Conservation (phyloP, 352 stramenopile genomes). For the Pythium utonaiense region DNA sequence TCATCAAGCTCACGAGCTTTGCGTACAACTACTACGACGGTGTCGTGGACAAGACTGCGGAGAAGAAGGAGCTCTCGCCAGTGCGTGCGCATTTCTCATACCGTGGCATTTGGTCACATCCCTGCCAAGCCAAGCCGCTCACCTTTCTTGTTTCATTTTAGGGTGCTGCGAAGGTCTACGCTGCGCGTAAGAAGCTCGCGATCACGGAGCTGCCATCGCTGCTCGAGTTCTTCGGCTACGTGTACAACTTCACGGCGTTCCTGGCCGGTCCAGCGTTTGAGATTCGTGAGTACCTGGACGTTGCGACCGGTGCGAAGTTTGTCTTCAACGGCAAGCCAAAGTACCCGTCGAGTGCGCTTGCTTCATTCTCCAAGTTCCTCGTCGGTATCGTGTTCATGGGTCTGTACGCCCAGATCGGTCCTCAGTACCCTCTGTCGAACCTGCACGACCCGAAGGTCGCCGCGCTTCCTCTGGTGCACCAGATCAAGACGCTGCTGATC, state of each 20-base stretch:
- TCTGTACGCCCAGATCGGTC: slow-evolving; percentile 55
- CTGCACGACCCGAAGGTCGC: slow-evolving; percentile 14
- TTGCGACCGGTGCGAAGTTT: slow-evolving; percentile 51
- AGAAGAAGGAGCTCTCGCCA: slow-evolving; percentile 28
- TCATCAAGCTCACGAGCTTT: slow-evolving; percentile 97
- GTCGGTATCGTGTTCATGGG: slow-evolving; percentile 66
- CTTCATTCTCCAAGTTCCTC: slow-evolving; percentile 79
- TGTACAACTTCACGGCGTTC: slow-evolving; percentile 96
- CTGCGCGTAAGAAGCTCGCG: slow-evolving; percentile 48
- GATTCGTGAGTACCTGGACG: slow-evolving; percentile 90
- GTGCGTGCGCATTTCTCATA: slow-evolving; percentile 9
- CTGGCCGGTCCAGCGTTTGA: slow-evolving; percentile 95
- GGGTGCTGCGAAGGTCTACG: slow-evolving; percentile 9
- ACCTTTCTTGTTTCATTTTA: too few species aligned
- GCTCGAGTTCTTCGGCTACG: slow-evolving; percentile 95
- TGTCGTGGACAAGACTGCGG: slow-evolving; percentile 53
- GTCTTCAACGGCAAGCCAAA: slow-evolving; percentile 42
- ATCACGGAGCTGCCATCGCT: slow-evolving; percentile 84
- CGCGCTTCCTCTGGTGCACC: slow-evolving; percentile 23
- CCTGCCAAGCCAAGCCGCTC: too few species aligned
- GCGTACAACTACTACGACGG: slow-evolving; percentile 98
- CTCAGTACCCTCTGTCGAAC: slow-evolving; percentile 49
- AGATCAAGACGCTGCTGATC: slow-evolving; percentile 82
- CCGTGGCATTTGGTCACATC: too few species aligned
- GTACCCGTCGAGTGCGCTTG: slow-evolving; percentile 56